Conservation (phyloP, 257 asterid genomes). For the Euphrasia confusa region DNA sequence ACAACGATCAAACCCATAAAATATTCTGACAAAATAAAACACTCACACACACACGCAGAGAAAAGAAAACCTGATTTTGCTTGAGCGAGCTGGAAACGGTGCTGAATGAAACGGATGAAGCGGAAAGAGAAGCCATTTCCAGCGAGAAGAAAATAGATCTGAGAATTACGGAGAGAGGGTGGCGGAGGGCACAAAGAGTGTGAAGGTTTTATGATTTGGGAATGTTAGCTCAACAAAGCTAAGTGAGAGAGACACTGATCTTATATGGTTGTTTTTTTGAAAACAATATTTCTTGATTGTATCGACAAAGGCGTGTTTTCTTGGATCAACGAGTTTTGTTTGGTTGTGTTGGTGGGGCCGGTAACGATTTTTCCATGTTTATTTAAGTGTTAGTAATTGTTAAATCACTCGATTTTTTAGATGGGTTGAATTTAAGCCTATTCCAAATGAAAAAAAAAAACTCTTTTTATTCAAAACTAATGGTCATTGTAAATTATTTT, state of each 20-base stretch:
- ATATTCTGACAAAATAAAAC: neutral
- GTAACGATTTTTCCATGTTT: too few species aligned
- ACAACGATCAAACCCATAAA: neutral
- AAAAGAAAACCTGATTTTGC: neutral
- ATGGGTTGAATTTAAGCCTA: too few species aligned
- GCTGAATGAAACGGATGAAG: neutral
- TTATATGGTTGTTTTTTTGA: constrained; percentile 25
- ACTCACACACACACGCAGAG: neutral
- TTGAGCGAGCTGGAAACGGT: neutral
- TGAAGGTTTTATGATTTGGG: constrained; percentile 1
- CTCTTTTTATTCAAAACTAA: too few species aligned
- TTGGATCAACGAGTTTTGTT: constrained; percentile 15
- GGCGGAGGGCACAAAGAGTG: constrained; percentile 65
- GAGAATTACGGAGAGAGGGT: constrained; percentile 17
- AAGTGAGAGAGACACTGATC: neutral
- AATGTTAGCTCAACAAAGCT: constrained; percentile 8
- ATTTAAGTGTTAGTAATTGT: too few species aligned
- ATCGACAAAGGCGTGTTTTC: constrained; percentile 22
- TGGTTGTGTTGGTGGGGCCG: neutral
- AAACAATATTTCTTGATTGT: constrained; percentile 13
- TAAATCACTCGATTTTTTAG: neutral
- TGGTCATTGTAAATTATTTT: too few species aligned
- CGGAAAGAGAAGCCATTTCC: constrained; percentile 1
- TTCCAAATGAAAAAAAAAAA: too few species aligned
- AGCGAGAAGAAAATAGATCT: neutral